Percentiles rank a stretch among this genome's conserved stretches.
Evolutionary conservation across 306 rosid genomes (phyloP).

Genomic region (Rosa rugosa): DNA sequence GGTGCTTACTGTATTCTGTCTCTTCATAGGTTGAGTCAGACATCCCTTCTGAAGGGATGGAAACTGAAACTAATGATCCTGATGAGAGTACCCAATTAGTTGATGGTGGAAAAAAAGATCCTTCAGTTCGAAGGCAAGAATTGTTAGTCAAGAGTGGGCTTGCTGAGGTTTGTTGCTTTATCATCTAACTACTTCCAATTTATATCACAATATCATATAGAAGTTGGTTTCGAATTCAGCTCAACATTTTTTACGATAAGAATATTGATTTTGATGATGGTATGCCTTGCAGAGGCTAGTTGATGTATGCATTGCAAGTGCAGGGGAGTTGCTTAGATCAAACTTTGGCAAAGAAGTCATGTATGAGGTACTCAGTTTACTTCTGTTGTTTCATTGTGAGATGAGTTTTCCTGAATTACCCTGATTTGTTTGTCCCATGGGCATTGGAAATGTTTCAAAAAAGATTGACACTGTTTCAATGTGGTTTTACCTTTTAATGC

Average conservation of each 20-base stretch:
- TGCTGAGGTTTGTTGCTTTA: slow-evolving; percentile 72
- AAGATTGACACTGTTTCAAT: background rate
- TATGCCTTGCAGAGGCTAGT: slow-evolving; percentile 65
- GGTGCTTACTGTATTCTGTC: slow-evolving; percentile 21
- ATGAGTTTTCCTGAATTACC: background rate
- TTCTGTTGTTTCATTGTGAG: background rate
- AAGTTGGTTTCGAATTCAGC: background rate
- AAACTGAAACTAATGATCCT: slow-evolving; percentile 36
- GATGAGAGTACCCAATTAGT: slow-evolving; percentile 41
- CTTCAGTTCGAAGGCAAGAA: slow-evolving; percentile 80
- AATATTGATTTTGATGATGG: slow-evolving; percentile 8
- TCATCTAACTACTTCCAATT: background rate
- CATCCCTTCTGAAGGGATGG: slow-evolving; percentile 22
- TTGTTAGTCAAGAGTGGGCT: slow-evolving; percentile 88
- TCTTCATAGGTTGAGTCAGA: slow-evolving; percentile 52
- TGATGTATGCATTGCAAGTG: slow-evolving; percentile 62
- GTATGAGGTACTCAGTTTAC: slow-evolving; percentile 60
- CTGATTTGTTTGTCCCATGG: background rate
- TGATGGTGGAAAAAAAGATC: slow-evolving; percentile 93
- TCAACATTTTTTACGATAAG: background rate
- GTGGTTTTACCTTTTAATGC: background rate
- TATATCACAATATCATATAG: background rate
- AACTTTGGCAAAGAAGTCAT: slow-evolving; percentile 88
- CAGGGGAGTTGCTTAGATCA: slow-evolving; percentile 67
- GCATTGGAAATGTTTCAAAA: background rate